Evolutionary conservation across 352 stramenopile species (phyloP), one percentile per base, ranked within the genome.

Genomic region (Globisporangium heterothallicum): DNA sequence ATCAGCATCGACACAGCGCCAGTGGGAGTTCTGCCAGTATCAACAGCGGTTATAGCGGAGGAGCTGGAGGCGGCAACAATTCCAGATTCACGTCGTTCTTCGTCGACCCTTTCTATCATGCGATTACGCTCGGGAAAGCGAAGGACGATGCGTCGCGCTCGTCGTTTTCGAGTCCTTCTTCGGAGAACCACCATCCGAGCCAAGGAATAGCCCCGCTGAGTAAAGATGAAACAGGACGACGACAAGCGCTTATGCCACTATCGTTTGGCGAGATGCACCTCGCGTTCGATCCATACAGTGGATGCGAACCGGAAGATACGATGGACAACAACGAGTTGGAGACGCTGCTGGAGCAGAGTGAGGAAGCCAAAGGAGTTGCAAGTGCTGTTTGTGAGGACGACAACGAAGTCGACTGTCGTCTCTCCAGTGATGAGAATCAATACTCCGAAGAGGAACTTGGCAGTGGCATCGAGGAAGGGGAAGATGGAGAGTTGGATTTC

Each of bases 241-340:
- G 56, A 6, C 47, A 63, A 13, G 42, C 18, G 8, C 29, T 63
- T 25, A 24, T 36, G 18, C 29, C 42, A 22, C 40, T 63, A 32
- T 32, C 34, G 18, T 63, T 63, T 49, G 32, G 12, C 16, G 56
- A 56, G 41, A 19, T 63, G 24, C 56, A 63, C 24, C 9, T 40
- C 12, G 56, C 42, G 14, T 63, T 63, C 30, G 56, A 63, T 24
- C 49, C 56, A 43, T 58, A 43, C 29, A 22, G 41, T 42, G 56
- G 56, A 14, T 42, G 26, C 2, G 41, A 56, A n/a, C 42, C 26
- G 13, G 48, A 57, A 13, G 48, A 63, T 21, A 13, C 49, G 34
- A 63, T 63, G 48, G 56, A 63, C 32, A 58, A 63, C 24, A 63
- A 63, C 43, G 56, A 63, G 27, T 49, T 63, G 16, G 56, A 63